A percentile compares a stretch with the other conserved stretches of the same genome.
Conservation (phyloP, 2,329 filamentous ascomycete genomes). For the Sclerotinia glacialis region DNA sequence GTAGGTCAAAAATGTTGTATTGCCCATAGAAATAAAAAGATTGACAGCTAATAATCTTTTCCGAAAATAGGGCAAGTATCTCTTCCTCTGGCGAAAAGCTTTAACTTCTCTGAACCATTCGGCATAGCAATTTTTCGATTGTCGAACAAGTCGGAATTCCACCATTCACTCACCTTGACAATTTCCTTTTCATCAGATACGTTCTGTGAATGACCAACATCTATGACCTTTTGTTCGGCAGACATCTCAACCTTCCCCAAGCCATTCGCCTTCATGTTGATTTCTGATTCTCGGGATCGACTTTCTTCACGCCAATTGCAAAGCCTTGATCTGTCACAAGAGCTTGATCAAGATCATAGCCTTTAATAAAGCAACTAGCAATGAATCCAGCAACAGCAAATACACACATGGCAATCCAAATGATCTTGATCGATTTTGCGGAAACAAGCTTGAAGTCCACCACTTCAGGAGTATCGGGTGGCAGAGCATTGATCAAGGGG, state of each 20-base stretch:
- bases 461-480: neutral
- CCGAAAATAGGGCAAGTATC: neutral
- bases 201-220: neutral
- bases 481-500: neutral
- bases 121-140: neutral
- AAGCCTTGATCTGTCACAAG: conserved; percentile 46
- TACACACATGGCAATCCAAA: conserved; percentile 53
- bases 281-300: neutral
- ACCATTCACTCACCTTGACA: neutral
- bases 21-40: neutral
- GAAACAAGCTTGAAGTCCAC: conserved; percentile 41
- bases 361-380: conserved; percentile 48
- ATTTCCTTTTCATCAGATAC: neutral
- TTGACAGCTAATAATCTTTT: neutral
- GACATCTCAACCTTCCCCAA: neutral
- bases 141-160: neutral
- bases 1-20: neutral
- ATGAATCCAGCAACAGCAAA: conserved; percentile 48
- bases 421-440: conserved; percentile 50
- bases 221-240: neutral
- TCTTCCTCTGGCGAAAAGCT: neutral
- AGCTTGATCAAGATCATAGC: conserved; percentile 45
- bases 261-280: neutral
- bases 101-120: neutral
- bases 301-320: neutral